Percentiles rank a stretch among this genome's conserved stretches.
Evolutionary conservation across 2,329 filamentous ascomycete species (phyloP).

Genomic region (Aspergillus spinulosporus): DNA sequence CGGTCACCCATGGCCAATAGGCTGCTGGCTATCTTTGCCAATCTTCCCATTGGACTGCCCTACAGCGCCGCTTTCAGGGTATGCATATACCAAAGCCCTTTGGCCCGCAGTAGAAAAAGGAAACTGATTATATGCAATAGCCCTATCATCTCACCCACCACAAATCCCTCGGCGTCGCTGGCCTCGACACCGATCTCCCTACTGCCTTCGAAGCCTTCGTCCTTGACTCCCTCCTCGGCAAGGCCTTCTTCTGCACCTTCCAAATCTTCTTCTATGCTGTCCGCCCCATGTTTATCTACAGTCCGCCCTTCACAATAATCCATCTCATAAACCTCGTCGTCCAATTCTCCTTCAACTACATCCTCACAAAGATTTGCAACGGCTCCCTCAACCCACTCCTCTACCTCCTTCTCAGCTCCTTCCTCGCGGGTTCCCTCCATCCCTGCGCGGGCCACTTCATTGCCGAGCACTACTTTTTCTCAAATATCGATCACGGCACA

Average conservation of each 20-base stretch:
- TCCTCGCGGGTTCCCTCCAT: constrained; percentile 90
- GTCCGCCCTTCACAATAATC: constrained; percentile 79
- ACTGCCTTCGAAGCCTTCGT: constrained; percentile 88
- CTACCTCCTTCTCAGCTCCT: constrained; percentile 86
- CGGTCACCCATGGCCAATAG: constrained; percentile 76
- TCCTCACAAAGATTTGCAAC: constrained; percentile 63
- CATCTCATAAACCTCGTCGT: constrained; percentile 78
- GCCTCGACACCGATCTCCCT: constrained; percentile 92
- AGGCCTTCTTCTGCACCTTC: constrained; percentile 98
- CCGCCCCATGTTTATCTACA: constrained; percentile 91
- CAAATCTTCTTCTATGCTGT: constrained; percentile 99
- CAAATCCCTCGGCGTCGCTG: constrained; percentile 95
- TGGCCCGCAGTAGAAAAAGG: neutral
- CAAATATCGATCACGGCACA: constrained; percentile 40
- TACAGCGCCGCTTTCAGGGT: constrained; percentile 95
- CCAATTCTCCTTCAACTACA: constrained; percentile 76
- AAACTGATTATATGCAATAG: constrained; percentile 39
- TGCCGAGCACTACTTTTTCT: constrained; percentile 87
- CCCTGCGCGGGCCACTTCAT: constrained; percentile 98
- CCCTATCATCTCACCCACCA: constrained; percentile 98
- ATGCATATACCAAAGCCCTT: constrained; percentile 33
- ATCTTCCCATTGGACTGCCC: constrained; percentile 90
- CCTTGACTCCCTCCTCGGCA: constrained; percentile 88
- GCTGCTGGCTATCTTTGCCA: constrained; percentile 86
- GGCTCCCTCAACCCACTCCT: constrained; percentile 61